Evolutionary conservation across 2,329 filamentous ascomycete species (phyloP), one percentile per base, ranked within the genome.

Genomic region (Alternaria sp.): DNA sequence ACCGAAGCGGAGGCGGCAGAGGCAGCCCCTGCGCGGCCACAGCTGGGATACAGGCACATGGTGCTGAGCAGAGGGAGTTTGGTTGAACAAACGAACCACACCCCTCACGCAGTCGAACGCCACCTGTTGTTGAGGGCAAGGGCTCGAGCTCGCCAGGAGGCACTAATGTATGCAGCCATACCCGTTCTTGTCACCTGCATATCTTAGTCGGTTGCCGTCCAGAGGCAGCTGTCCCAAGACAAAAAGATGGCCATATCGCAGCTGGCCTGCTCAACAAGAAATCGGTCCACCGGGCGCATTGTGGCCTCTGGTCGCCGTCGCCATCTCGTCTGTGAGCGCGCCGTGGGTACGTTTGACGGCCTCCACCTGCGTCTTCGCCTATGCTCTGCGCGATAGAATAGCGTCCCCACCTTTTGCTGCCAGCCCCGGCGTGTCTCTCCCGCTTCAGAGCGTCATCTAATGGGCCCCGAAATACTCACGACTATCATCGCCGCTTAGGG

Each of bases 391-490:
- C 57, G 32, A 50, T 38, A 50, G 30, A 14, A 57, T 64, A 60
- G 57, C 50, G 62, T 60, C 58, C 41, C 60, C 65, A 67, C 65
- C 56, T 25, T 56, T 52, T 18, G 28, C 45, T 48, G 56, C 49
- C 53, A 30, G 54, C 48, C 49, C 61, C 59, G 52, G 61, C 65
- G 48, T 57, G 51, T 52, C 56, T 54, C 44, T 62, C 59, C 65
- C 63, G 57, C 57, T 46, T 57, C 51, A 46, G 57, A 63, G 65
- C 65, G 65, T 68, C 65, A 68, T 64, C 52, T 49, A 25, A 59
- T 53, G 51, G 54, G 58, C 58, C 60, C 63, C 63, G 44, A 64
- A 63, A 67, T 65, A 59, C 57, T 36, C 18, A 32, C n/a, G 65
- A 52, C 28, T 57, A 68, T 68, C 66, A 51, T 50, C 60, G 41